Base-by-base conservation (phyloP, 768 basidiomycete genomes). In the Rhodosporidiobolus odoratus region DNA sequence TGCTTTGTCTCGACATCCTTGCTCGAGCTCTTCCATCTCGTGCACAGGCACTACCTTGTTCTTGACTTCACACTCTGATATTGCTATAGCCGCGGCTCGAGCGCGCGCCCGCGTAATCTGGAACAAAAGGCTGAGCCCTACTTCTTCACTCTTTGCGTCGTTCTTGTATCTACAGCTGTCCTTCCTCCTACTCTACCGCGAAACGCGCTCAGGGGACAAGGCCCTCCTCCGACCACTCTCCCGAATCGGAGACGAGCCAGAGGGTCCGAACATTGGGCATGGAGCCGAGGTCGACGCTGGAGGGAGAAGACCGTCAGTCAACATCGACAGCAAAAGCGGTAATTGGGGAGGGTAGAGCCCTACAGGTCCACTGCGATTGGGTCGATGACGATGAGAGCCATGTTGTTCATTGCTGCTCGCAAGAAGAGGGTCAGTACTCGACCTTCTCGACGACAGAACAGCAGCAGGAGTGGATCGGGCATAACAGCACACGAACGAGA, bases 341-440 rank as follows among this genome's bases (percentile, higher is more conserved):
- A 43, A 16, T n/a, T 34, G 30, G 6, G 19, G 43, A 47, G 15
- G 23, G 32, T 38, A 5, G 1, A 41, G n/a, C n/a, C 63, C 41
- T 30, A 73, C 71, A 73, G 54, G 77, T 93, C 91, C 41, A 91
- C 85, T 63, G 85, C 83, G 3, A 80, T 75, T 1, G 90, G 88
- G 75, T 92, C 90, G 38, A 92, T 80, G 17, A 90, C 78, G 50
- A 92, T 74, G 76, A 92, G 78, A 25, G 88, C 86, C 74, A 91
- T 92, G 76, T 89, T 89, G 78, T 65, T 38, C 3, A 69, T 21
- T 0, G 62, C 68, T 63, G 34, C 8, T 27, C 2, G 17, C 10
- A 34, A 15, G 13, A 13, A 13, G 25, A 17, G 3, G 23, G 45
- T 27, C 8, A 43, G 25, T 25, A 0, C 5, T 13, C n/a, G 10